Percentiles rank a stretch among this genome's conserved stretches.
Conservation (phyloP, 306 rosid species). For the Citrullus mucosospermus region DNA sequence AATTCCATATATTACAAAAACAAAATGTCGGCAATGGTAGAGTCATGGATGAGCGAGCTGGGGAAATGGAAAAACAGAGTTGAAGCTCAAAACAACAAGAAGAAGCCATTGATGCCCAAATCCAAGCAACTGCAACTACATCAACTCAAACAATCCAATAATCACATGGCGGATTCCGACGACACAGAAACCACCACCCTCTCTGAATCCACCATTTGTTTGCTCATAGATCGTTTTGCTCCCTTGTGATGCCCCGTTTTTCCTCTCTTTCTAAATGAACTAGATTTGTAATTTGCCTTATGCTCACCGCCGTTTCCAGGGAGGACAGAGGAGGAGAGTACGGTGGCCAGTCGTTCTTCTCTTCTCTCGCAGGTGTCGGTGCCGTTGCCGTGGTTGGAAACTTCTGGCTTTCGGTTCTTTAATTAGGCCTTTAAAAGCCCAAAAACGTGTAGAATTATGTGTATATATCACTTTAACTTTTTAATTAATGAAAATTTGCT, state of each 20-base stretch:
- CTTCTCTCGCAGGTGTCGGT: neutral
- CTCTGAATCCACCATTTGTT: slow-evolving; percentile 54
- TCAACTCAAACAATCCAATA: neutral
- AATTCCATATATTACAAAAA: neutral
- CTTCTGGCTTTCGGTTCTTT: neutral
- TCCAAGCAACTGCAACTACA: slow-evolving; percentile 3
- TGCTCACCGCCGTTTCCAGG: neutral
- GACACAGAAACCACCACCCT: slow-evolving; percentile 16
- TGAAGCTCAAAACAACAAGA: slow-evolving; percentile 2
- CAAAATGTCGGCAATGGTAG: slow-evolving; percentile 56
- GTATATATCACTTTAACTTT: neutral
- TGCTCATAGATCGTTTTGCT: slow-evolving; percentile 84
- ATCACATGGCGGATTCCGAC: neutral
- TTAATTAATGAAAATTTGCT: neutral
- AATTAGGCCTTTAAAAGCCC: neutral
- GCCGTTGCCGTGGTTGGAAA: neutral
- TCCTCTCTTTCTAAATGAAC: neutral
- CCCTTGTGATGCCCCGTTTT: slow-evolving; percentile 34
- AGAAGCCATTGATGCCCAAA: slow-evolving; percentile 16
- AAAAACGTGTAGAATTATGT: neutral
- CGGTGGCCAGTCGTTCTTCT: neutral
- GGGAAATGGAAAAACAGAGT: slow-evolving; percentile 47
- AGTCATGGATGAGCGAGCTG: slow-evolving; percentile 56
- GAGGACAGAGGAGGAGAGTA: neutral
- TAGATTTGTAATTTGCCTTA: too few species aligned